Percentiles rank a stretch among this genome's conserved stretches.
phyloP scores from a whole-genome alignment of 2,329 filamentous ascomycete species.

The Cryphonectria parasitica region DNA sequence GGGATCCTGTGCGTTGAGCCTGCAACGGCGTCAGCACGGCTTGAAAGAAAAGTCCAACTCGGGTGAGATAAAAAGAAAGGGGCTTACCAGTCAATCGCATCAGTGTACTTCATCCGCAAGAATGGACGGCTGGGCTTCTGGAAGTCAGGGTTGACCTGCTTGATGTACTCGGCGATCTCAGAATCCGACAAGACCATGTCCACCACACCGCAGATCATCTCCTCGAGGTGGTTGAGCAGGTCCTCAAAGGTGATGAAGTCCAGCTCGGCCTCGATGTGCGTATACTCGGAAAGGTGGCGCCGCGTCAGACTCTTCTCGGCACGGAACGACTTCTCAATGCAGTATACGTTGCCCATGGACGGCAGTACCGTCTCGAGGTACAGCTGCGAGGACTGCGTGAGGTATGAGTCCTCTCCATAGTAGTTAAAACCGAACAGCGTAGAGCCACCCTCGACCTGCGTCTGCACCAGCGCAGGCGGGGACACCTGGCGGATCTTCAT shows the following conservation, averaged over 20 bases:
- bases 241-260: constrained; percentile 95
- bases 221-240: constrained; percentile 83
- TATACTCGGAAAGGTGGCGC: constrained; percentile 94
- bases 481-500: constrained; percentile 79
- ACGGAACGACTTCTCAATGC: constrained; percentile 97
- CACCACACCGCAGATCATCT: constrained; percentile 84
- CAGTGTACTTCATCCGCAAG: constrained; percentile 86
- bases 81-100: constrained; percentile 29
- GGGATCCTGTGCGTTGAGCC: constrained; percentile 82
- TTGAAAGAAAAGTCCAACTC: too few species aligned
- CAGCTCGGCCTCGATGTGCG: constrained; percentile 93
- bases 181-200: constrained; percentile 76
- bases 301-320: constrained; percentile 95
- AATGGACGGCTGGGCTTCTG: constrained; percentile 81
- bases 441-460: constrained; percentile 89
- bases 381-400: constrained; percentile 95
- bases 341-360: constrained; percentile 92
- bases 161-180: constrained; percentile 71
- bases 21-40: constrained; percentile 51
- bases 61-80: not conserved
- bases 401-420: constrained; percentile 77
- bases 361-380: constrained; percentile 96
- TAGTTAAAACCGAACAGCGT: constrained; percentile 80
- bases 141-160: constrained; percentile 91
- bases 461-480: constrained; percentile 90